phyloP scores from a whole-genome alignment of 768 basidiomycete genomes.

The Hirschioporus abietinus region DNA sequence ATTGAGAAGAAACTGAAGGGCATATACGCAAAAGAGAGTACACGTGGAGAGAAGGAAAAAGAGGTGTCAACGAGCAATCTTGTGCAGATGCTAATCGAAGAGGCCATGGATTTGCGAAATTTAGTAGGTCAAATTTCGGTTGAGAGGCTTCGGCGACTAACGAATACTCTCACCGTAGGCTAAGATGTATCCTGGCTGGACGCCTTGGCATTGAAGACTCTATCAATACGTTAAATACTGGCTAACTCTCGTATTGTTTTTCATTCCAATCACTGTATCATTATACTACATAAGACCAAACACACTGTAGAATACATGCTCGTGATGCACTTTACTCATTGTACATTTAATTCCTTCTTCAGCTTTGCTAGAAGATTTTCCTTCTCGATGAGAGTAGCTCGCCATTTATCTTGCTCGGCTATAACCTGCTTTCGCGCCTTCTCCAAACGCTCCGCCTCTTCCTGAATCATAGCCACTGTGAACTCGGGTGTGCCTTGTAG shows the following conservation, averaged over 20 bases:
- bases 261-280: neutral
- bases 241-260: conserved; percentile 5
- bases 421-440: conserved; percentile 65
- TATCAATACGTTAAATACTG: no score
- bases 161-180: conserved; percentile 38
- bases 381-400: conserved; percentile 60
- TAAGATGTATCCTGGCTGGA: conserved; percentile 92
- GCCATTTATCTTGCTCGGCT: conserved; percentile 73
- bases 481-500: conserved; percentile 77
- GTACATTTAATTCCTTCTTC: conserved; percentile 49
- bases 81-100: conserved; percentile 87
- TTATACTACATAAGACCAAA: neutral
- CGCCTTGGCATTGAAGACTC: conserved; percentile 65
- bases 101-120: conserved; percentile 71
- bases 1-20: conserved; percentile 84
- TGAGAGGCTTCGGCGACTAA: neutral
- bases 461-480: conserved; percentile 76
- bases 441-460: conserved; percentile 77
- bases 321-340: neutral
- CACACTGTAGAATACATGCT: neutral
- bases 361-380: conserved; percentile 77
- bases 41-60: conserved; percentile 43
- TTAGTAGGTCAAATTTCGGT: conserved; percentile 40
- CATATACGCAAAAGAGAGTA: conserved; percentile 45
- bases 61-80: conserved; percentile 75